phyloP scores from a whole-genome alignment of 371 early-diverging fungal species.

The Paraphysoderma sedebokerense region DNA sequence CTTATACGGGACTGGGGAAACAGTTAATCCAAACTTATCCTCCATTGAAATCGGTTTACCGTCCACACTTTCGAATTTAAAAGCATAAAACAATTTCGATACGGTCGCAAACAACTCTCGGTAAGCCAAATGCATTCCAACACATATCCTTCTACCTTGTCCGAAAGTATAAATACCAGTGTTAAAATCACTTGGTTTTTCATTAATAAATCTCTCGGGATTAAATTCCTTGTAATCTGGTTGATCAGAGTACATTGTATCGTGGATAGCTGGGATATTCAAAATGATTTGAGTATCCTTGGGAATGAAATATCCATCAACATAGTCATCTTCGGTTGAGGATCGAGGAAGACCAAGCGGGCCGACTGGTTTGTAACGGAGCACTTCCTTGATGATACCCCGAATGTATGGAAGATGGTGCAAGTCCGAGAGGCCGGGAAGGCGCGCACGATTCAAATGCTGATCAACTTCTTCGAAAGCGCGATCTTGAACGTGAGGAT shows the following conservation, averaged over 20 bases:
- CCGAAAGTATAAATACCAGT: conserved; percentile 10
- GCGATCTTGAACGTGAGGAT: not conserved
- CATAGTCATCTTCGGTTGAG: conserved; percentile 17
- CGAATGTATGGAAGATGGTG: conserved; percentile 17
- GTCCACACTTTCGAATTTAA: conserved; percentile 11
- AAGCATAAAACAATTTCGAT: conserved; percentile 15
- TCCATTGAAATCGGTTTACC: not conserved
- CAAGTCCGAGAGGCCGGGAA: not conserved
- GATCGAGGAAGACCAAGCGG: conserved; percentile 26
- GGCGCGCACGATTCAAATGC: not conserved
- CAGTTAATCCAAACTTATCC: not conserved
- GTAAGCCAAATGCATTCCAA: conserved; percentile 29
- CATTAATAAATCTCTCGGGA: conserved; percentile 20
- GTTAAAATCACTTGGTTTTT: conserved; percentile 14
- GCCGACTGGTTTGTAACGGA: conserved; percentile 20
- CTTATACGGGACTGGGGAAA: too few relatives aligned
- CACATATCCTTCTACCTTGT: conserved; percentile 20
- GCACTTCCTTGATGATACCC: conserved; percentile 24
- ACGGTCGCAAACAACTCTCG: conserved; percentile 21
- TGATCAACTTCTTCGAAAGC: not conserved
- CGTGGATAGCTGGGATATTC: conserved; percentile 21
- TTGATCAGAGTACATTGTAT: conserved; percentile 8
- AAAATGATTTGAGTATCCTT: conserved; percentile 22
- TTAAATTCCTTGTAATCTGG: conserved; percentile 14
- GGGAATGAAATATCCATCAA: conserved; percentile 24